Evolutionary conservation across 768 basidiomycete species (phyloP), one percentile per base, ranked within the genome.

Genomic region (Exsudoporus frostii): DNA sequence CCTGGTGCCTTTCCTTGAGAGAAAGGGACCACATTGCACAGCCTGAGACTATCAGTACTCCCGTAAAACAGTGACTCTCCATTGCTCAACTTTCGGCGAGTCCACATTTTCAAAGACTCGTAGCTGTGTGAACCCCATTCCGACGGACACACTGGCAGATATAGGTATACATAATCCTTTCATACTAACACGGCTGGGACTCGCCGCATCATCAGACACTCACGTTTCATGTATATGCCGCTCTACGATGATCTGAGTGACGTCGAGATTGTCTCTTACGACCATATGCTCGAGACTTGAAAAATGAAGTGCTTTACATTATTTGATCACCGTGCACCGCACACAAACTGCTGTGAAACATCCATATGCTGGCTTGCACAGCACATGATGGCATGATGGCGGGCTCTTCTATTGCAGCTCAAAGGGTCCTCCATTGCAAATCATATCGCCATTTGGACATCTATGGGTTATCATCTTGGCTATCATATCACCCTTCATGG

Each of bases 221-320:
- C n/a, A 39, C 17, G 15, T 32, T 47, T 30, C 7, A 25, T 19
- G 47, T 34, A 42, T n/a, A 37, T 19, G 33, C 25, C n/a, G n/a
- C 5, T 20, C 15, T 5, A 15, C n/a, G 19, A n/a, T 37, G 36
- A 49, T 54, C 47, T 19, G 30, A 32, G 13, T 52, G 39, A 58
- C 48, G 51, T 49, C 5, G 39, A 20, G 44, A 59, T 54, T n/a
- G 40, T 32, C 56, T 37, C 27, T 20, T n/a, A 32, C 24, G n/a
- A 32, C 30, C 10, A 5, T 5, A 27, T 36, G 13, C 27, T 15
- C 24, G 20, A 5, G 19, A 50, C 20, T 29, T 15, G 15, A 20
- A 20, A 20, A 22, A 51, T 29, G 14, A 32, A 19, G 20, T 24
- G 4, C n/a, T 14, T 10, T 8, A 8, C n/a, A n/a, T n/a, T 13